These are phyloP conservation scores for Warburgia ugandensis DNA, from an alignment of 164 flowering plant species.

Conservation along the genomic window DNA sequence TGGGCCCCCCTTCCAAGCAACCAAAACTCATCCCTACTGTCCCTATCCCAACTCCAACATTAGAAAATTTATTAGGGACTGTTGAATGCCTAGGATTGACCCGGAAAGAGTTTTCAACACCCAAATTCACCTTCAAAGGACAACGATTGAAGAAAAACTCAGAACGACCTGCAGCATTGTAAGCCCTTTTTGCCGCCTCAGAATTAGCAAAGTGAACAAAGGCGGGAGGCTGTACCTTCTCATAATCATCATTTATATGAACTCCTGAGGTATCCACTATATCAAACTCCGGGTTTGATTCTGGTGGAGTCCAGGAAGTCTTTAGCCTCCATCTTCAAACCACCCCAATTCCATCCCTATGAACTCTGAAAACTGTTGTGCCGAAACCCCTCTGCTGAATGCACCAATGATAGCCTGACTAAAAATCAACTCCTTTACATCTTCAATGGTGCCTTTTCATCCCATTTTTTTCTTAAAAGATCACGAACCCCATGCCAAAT, in stretches of 20 bases:
- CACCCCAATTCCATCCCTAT: constrained; percentile 51
- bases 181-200: constrained; percentile 30
- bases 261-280: constrained; percentile 15
- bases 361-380: constrained; percentile 36
- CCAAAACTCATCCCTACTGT: constrained; percentile 44
- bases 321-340: constrained; percentile 74
- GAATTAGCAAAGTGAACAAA: constrained; percentile 78
- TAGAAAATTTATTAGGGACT: constrained; percentile 43
- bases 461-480: no score
- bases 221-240: constrained; percentile 79
- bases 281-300: constrained; percentile 53
- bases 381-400: constrained; percentile 39
- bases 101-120: constrained; percentile 49
- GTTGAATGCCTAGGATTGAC: constrained; percentile 42
- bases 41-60: constrained; percentile 57
- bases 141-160: constrained; percentile 35
- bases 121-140: constrained; percentile 49
- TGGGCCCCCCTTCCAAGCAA: constrained; percentile 77
- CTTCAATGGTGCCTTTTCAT: constrained; percentile 8
- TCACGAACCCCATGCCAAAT: no score
- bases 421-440: constrained; percentile 24
- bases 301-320: constrained; percentile 79
- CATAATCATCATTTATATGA: constrained; percentile 26
- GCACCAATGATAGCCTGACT: constrained; percentile 72
- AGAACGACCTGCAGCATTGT: constrained; percentile 38